phyloP scores from a whole-genome alignment of 1,284 basidiomycete species.

The Pascua guehoae region DNA sequence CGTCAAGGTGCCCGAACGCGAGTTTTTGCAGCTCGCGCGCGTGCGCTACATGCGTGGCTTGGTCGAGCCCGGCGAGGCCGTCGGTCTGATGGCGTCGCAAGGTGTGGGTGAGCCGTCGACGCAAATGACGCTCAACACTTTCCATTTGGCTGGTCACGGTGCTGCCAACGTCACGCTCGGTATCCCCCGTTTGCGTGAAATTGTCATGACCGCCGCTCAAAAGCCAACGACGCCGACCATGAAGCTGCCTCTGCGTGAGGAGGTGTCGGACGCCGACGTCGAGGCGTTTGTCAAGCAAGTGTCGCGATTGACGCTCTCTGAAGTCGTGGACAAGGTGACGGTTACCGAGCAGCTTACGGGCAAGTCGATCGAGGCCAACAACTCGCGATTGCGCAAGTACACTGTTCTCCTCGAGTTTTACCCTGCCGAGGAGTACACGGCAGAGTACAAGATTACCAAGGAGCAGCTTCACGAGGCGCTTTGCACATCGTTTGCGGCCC shows the following conservation, averaged over 20 bases:
- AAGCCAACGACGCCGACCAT: slow-evolving; percentile 99
- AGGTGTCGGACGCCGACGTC: slow-evolving; percentile 59
- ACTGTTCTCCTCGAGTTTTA: slow-evolving; percentile 81
- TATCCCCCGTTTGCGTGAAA: slow-evolving; percentile 97
- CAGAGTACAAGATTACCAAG: slow-evolving; percentile 78
- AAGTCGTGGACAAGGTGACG: slow-evolving; percentile 78
- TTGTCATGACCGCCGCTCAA: slow-evolving; percentile 97
- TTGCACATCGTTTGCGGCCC: slow-evolving; percentile 72
- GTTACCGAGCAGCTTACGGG: slow-evolving; percentile 73
- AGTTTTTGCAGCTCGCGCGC: slow-evolving; percentile 78
- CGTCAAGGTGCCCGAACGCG: slow-evolving; percentile 50
- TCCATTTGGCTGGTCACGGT: slow-evolving; percentile 99
- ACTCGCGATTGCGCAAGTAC: slow-evolving; percentile 71
- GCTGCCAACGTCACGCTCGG: slow-evolving; percentile 98
- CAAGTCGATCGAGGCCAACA: slow-evolving; percentile 57
- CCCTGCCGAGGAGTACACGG: slow-evolving; percentile 75
- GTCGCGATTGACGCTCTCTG: slow-evolving; percentile 79
- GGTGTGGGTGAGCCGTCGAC: slow-evolving; percentile 98
- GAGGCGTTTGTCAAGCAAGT: slow-evolving; percentile 86
- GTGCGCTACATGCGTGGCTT: slow-evolving; percentile 88
- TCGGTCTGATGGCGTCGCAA: slow-evolving; percentile 95
- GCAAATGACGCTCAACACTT: slow-evolving; percentile 99
- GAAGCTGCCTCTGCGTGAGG: slow-evolving; percentile 69
- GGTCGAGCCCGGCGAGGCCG: slow-evolving; percentile 96
- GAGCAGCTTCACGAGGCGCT: slow-evolving; percentile 72